Conservation (phyloP, 805 yeast species). For the Debaryomyces tyrocola region DNA sequence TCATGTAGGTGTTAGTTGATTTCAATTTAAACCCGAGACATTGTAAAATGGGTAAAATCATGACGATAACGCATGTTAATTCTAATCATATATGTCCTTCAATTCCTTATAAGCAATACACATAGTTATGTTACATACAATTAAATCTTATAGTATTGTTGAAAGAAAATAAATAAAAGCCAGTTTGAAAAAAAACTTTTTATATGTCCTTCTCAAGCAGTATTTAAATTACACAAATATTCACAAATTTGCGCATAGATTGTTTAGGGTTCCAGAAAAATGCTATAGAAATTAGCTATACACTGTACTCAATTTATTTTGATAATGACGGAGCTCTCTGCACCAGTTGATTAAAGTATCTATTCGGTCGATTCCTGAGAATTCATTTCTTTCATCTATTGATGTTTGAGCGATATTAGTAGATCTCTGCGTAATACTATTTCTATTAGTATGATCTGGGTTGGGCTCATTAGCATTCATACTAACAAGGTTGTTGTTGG, state of each 20-base stretch:
- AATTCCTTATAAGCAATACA: background rate
- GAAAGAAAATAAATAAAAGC: too few species aligned
- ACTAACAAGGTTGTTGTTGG: background rate
- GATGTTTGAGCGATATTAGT: background rate
- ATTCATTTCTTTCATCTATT: constrained; percentile 11
- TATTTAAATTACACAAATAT: background rate
- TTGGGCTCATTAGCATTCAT: background rate
- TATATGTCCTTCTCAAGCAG: background rate
- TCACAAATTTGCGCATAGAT: background rate
- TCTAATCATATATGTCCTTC: constrained; percentile 20
- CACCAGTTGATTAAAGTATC: constrained; percentile 15
- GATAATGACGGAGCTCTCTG: constrained; percentile 9
- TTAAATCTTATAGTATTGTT: too few species aligned
- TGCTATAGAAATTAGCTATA: too few species aligned
- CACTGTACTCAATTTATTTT: background rate
- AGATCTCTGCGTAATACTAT: constrained; percentile 2
- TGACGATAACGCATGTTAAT: constrained; percentile 49
- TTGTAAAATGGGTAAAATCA: constrained; percentile 36
- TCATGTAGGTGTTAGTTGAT: constrained; percentile 48
- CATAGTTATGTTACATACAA: too few species aligned
- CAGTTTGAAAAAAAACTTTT: too few species aligned
- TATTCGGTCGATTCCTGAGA: constrained; percentile 6
- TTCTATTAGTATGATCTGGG: background rate
- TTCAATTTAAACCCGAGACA: constrained; percentile 40
- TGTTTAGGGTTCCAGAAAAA: background rate